Percentiles rank a stretch among this genome's conserved stretches.
These are phyloP conservation scores for Tirmania nivea DNA, from an alignment of 495 filamentous ascomycete genomes.

Conservation along the genomic window DNA sequence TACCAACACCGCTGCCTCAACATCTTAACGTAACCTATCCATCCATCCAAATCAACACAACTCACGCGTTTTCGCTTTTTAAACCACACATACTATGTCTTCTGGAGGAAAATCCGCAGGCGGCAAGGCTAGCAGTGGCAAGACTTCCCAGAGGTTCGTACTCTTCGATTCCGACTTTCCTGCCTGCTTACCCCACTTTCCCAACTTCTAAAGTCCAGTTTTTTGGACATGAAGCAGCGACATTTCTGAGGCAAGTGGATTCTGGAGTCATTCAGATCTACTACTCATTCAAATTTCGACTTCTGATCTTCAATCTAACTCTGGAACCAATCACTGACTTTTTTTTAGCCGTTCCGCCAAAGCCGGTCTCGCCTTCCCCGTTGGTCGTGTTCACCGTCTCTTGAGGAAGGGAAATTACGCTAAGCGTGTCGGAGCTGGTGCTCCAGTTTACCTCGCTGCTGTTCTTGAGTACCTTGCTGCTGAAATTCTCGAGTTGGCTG, in stretches of 20 bases:
- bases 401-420: slow-evolving; percentile 99
- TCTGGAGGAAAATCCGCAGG: slow-evolving; percentile 18
- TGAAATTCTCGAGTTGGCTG: slow-evolving; percentile 93
- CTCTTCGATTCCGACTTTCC: slow-evolving; percentile 6
- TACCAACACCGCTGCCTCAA: slow-evolving; percentile 7
- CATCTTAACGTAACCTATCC: neutral
- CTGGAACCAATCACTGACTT: slow-evolving; percentile 21
- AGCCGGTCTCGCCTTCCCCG: slow-evolving; percentile 96
- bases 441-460: slow-evolving; percentile 92
- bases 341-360: slow-evolving; percentile 77
- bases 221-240: slow-evolving; percentile 8
- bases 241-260: slow-evolving; percentile 1
- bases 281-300: slow-evolving; percentile 3
- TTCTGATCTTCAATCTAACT: slow-evolving; percentile 5
- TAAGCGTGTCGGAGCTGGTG: slow-evolving; percentile 96
- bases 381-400: slow-evolving; percentile 98
- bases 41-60: neutral
- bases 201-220: slow-evolving; percentile 21
- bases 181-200: slow-evolving; percentile 17
- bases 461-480: slow-evolving; percentile 96
- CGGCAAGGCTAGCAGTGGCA: slow-evolving; percentile 20
- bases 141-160: slow-evolving; percentile 19
- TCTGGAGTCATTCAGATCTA: slow-evolving; percentile 16
- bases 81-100: slow-evolving; percentile 15
- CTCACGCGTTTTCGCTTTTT: slow-evolving; percentile 12